Conservation (phyloP, 208 protist genomes). For the Tritrichomonas musculus region DNA sequence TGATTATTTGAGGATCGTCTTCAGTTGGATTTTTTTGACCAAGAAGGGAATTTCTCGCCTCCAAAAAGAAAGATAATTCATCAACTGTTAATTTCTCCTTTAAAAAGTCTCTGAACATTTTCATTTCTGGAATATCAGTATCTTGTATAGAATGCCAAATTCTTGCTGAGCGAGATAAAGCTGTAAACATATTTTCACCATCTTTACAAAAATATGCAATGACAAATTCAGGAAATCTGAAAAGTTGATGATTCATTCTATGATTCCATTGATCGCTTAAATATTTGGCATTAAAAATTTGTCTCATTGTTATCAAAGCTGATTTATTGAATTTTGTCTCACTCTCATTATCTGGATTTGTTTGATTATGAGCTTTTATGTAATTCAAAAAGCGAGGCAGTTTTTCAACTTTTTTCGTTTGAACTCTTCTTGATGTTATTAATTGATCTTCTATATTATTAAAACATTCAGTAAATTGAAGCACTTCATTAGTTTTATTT, state of each 20-base stretch:
- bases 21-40: not conserved
- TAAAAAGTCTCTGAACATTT: not conserved
- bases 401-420: not conserved
- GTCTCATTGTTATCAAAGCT: not conserved
- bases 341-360: not conserved
- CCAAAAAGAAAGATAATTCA: slow-evolving; percentile 5
- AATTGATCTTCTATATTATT: not conserved
- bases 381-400: not conserved
- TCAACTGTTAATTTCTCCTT: not conserved
- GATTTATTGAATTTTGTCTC: not conserved
- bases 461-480: not conserved
- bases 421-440: not conserved
- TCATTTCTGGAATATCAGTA: not conserved
- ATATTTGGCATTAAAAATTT: not conserved
- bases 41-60: not conserved
- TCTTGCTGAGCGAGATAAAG: not conserved
- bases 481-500: not conserved
- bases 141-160: not conserved
- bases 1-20: not conserved
- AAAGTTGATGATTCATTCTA: not conserved
- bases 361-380: not conserved
- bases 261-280: not conserved
- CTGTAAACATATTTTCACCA: not conserved
- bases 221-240: not conserved
- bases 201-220: not conserved